Base-by-base conservation (phyloP, 2,329 filamentous ascomycete species). In the Diaporthe velutina region DNA sequence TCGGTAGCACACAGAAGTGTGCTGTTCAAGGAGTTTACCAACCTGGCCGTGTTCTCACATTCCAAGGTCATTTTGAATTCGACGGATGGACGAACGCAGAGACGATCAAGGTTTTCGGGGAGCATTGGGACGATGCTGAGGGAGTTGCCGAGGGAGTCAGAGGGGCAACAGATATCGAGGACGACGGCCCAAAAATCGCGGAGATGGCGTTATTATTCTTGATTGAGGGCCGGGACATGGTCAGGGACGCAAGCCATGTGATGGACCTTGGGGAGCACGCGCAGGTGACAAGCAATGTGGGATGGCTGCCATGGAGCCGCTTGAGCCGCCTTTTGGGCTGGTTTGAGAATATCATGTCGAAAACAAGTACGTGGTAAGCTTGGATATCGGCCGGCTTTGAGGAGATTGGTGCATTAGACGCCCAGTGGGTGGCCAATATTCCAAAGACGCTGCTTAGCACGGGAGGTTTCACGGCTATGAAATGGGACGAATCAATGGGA, bases 1-100 rank as follows among this genome's bases (percentile, higher is more conserved):
- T 73, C 52, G 72, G 72, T 17, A 70, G 61, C 38, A 70, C 72
- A 28, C 52, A 52, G 61, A 54, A 73, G 25, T 73, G 72, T 57
- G 42, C 64, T 25, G 72, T 73, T 25, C 72, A 73, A 35, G 72
- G 72, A 4, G 17, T 68, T n/a, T 73, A 73, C 30, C 54, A 58
- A 25, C 72, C 61, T 38, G 72, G 72, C 17, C 50, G 64, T 22
- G 72, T 73, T 40, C 61, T 73, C 35, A 73, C 72, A 38, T 57
- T 73, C 35, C 72, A 73, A 22, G 72, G 72, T 0, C 72, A 73
- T 52, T 73, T 70, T 40, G 72, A 73, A 40, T 73, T 73, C 64
- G 72, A 73, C 54, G 68, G 68, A 35, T 73, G 67, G 38, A 66
- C 67, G 42, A 60, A 50, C 64, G 52, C 40, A 19, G 52, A 73